Evolutionary conservation across 495 filamentous ascomycete genomes (phyloP), one percentile per base, ranked within the genome.

Genomic region (Geoglossum glabrum): DNA sequence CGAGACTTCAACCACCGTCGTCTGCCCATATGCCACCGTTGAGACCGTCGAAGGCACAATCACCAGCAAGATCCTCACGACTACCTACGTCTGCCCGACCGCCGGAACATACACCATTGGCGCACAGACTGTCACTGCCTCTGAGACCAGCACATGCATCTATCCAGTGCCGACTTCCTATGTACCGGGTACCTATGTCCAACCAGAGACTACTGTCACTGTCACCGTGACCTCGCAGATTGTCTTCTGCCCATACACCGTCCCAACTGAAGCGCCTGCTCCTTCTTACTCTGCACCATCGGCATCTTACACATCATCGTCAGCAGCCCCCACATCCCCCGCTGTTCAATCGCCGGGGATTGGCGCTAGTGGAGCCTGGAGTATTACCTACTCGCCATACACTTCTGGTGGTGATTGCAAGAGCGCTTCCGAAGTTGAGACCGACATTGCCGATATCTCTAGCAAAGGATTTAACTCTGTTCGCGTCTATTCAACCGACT

Each of bases 381-480:
- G 83, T 73, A 87, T 96, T 66, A 87, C 92, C 62, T 97, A 95
- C 79, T 88, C 87, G 43, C 87, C 90, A 21, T 97, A 89, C 74
- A 72, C 73, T 64, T 56, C 60, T 60, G 60, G 60, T 56, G 61
- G 81, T 64, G 62, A 65, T 17, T 96, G 90, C 84, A 89, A 87
- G 81, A 60, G 64, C 65, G 69, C 75, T 58, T 43, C 57, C 40
- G 70, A 80, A 56, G 79, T 97, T 65, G 56, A 69, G 57, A 55
- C 61, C 46, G 87, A 95, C 64, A 77, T 96, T 62, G 70, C 74
- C 54, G 60, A 68, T 57, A 93, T 96, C 64, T 76, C 80, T 60
- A 34, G 62, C 43, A 81, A 82, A 67, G 89, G 87, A 60, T 92
- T 95, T 80, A 74, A 72, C 61, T 76, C 81, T 59, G 69, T 97